Base-by-base conservation (phyloP, 805 yeast genomes). In the Candida loeiensis region DNA sequence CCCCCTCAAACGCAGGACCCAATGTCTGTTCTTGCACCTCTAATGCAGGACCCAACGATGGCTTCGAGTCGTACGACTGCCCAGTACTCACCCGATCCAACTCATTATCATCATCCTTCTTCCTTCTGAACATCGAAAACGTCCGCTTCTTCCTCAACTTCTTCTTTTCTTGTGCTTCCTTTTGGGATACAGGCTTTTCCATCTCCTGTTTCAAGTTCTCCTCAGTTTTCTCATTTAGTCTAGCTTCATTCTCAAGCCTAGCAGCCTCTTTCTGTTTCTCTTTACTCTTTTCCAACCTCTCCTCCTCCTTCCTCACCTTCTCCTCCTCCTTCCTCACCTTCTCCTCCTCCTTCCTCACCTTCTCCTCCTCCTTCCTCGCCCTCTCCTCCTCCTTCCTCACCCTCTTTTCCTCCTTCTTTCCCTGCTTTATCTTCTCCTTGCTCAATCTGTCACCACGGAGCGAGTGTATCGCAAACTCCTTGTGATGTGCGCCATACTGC, bases 391-490 rank as follows among this genome's bases (percentile, higher is more conserved):
- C 27, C 43, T 34, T 34, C 7, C n/a, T n/a, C n/a, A n/a, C 17
- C 34, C 29, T 38, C 39, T 30, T 20, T 19, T 41, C 39, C 16
- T 26, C 42, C 37, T 35, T 45, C 44, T 30, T 45, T 46, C 31
- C 49, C 56, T 20, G 41, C 41, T 46, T 47, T n/a, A n/a, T n/a
- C n/a, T n/a, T n/a, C n/a, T n/a, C n/a, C n/a, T n/a, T n/a, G n/a
- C n/a, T n/a, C n/a, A n/a, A n/a, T n/a, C 26, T 36, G 3, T 31
- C 38, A 8, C 43, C 38, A 39, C 43, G 43, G 16, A 64, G 48
- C 6, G 70, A 63, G 40, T 58, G 67, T 8, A 45, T 47, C 6
- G 54, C 52, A 46, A 64, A 64, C 22, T 59, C 62, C 38, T 48
- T 50, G 44, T 61, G 64, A 44, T 64, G 69, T 36, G 58, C 56